Base-by-base conservation (phyloP, 331 rosid species). In the Quercus lobata region DNA sequence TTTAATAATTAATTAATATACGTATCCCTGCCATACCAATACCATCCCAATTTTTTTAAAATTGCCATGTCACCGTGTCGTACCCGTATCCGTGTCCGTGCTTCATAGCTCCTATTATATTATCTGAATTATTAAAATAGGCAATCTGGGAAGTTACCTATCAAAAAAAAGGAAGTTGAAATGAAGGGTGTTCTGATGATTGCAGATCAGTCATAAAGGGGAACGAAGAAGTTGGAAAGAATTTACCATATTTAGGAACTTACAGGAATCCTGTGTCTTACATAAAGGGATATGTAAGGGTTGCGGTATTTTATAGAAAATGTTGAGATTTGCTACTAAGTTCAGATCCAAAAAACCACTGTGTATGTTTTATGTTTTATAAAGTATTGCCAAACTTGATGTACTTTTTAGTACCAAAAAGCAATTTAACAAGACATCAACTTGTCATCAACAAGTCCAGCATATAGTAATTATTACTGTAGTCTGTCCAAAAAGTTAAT, bases 11-110 rank as follows among this genome's bases (percentile, higher is more conserved):
- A 41, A 41, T 41, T 41, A 41, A 41, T 41, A 41, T 41, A 41
- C 46, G 1, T 8, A 41, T 41, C 12, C 46, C 12, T 41, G 46
- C 12, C 0, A 0, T 2, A 41, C 3, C 3, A 0, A 0, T 2
- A 41, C 3, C 3, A 0, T 41, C 1, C 46, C 12, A 41, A 41
- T 2, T 41, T 41, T 41, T 0, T 0, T 0, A 41, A 41, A 41
- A 41, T 41, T 41, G 1, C 0, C 46, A 2, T 41, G 1, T 8
- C 46, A 41, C 12, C 46, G 0, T 41, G 46, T 41, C 1, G 1
- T 41, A 9, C 3, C 12, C 0, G 0, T 2, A 41, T 41, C 46
- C 3, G 0, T 41, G 12, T 8, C 12, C 1, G 0, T 8, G 46
- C 46, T 41, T 41, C 46, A 8, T 8, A 41, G 12, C 66, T 24